Conservation (phyloP, 768 basidiomycete species). For the Tricholomella constricta region DNA sequence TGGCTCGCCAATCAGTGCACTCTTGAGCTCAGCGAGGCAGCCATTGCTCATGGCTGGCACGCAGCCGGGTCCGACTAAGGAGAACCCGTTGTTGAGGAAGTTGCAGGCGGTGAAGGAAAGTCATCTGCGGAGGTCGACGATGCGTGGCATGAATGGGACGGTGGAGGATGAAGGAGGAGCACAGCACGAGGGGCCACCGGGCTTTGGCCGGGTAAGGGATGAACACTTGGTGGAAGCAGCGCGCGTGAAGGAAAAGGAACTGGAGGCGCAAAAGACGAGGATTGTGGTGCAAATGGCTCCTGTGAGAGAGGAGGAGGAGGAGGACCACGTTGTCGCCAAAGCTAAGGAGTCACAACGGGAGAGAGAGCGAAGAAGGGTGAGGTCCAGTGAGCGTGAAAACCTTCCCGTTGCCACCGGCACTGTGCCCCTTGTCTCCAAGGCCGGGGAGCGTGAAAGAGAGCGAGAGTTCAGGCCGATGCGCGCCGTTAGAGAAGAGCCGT, state of each 20-base stretch:
- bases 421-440: constrained; percentile 10
- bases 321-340: constrained; percentile 10
- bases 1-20: constrained; percentile 88
- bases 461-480: constrained; percentile 14
- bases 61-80: constrained; percentile 24
- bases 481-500: constrained; percentile 2
- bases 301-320: constrained; percentile 46
- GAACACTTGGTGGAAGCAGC: constrained; percentile 33
- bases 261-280: constrained; percentile 89
- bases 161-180: constrained; percentile 35
- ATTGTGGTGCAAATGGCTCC: constrained; percentile 95
- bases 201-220: constrained; percentile 26
- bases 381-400: constrained; percentile 32
- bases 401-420: constrained; percentile 19
- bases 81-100: constrained; percentile 51
- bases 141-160: constrained; percentile 46
- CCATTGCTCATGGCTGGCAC: constrained; percentile 72
- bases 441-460: constrained; percentile 13
- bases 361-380: constrained; percentile 23
- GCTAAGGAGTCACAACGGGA: constrained; percentile 23
- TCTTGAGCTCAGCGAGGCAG: constrained; percentile 87
- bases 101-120: constrained; percentile 60
- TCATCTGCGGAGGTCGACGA: constrained; percentile 49
- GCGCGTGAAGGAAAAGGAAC: constrained; percentile 62
- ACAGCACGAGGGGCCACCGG: constrained; percentile 26